phyloP scores from a whole-genome alignment of 495 filamentous ascomycete genomes.

The Lophiotrema nucula region DNA sequence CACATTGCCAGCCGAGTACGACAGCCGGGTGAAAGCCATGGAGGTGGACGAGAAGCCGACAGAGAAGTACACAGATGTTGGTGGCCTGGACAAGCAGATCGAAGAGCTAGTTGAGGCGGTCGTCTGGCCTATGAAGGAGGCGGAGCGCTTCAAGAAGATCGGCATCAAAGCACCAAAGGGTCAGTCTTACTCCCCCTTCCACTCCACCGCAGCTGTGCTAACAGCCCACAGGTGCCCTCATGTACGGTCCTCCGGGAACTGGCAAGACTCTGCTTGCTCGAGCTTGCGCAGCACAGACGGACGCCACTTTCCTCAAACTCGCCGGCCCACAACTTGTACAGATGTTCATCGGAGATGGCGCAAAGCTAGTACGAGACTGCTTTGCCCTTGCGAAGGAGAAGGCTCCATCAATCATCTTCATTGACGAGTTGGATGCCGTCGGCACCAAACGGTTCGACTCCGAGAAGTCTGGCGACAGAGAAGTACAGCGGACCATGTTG shows the following conservation, averaged over 20 bases:
- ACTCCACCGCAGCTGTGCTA: constrained; percentile 7
- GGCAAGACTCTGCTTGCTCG: constrained; percentile 96
- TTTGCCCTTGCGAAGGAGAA: constrained; percentile 98
- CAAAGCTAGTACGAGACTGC: constrained; percentile 95
- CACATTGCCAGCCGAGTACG: constrained; percentile 97
- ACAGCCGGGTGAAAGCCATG: constrained; percentile 99
- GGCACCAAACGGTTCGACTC: constrained; percentile 99
- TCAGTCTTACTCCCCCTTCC: constrained; percentile 51
- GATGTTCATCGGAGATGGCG: constrained; percentile 99
- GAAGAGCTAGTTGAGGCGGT: constrained; percentile 99
- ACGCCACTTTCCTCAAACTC: constrained; percentile 98
- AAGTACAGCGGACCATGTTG: constrained; percentile 98
- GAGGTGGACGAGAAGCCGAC: constrained; percentile 99
- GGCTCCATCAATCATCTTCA: constrained; percentile 98
- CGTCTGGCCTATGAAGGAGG: constrained; percentile 99
- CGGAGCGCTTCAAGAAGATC: constrained; percentile 97
- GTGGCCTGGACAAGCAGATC: constrained; percentile 97
- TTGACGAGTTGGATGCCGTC: constrained; percentile 95
- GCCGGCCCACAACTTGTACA: constrained; percentile 98
- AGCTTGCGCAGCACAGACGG: constrained; percentile 95
- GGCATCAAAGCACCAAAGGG: constrained; percentile 99
- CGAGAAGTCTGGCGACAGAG: constrained; percentile 95
- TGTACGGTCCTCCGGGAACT: constrained; percentile 97
- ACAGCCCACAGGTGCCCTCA: constrained; percentile 50
- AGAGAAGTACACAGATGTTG: constrained; percentile 98